phyloP scores from a whole-genome alignment of 2,329 filamentous ascomycete species.

The Biscogniauxia sp. region DNA sequence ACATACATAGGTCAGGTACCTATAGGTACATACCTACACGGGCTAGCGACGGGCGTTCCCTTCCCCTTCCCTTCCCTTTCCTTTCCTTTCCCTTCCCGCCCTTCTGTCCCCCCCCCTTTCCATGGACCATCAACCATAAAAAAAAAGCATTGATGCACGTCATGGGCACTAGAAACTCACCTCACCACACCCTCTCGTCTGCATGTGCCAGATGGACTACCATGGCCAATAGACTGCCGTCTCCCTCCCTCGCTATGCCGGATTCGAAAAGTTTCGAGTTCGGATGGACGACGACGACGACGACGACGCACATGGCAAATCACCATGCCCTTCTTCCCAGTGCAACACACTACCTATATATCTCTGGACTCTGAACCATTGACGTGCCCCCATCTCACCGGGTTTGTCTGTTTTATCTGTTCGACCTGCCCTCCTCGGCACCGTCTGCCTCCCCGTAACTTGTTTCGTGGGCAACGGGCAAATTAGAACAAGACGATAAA shows the following conservation, averaged over 20 bases:
- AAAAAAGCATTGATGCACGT: background rate
- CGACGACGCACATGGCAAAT: background rate
- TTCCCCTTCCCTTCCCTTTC: background rate
- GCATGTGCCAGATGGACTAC: background rate
- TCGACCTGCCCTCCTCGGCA: background rate
- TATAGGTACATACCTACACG: background rate
- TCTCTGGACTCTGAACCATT: background rate
- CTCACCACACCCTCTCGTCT: background rate
- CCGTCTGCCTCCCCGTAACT: background rate
- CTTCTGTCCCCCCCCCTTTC: background rate
- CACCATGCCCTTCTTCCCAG: background rate
- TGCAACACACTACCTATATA: background rate
- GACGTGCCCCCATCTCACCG: background rate
- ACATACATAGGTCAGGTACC: no score
- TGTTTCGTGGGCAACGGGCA: background rate
- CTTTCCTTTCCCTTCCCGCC: background rate
- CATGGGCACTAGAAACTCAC: background rate
- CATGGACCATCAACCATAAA: no score
- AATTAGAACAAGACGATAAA: background rate
- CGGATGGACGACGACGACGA: background rate
- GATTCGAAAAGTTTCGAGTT: background rate
- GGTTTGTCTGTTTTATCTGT: conserved; percentile 3
- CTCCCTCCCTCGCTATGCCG: background rate
- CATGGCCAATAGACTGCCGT: background rate
- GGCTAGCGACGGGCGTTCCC: background rate